Evolutionary conservation across 1,284 basidiomycete genomes (phyloP).

Genomic region (Malassezia arunalokei): DNA sequence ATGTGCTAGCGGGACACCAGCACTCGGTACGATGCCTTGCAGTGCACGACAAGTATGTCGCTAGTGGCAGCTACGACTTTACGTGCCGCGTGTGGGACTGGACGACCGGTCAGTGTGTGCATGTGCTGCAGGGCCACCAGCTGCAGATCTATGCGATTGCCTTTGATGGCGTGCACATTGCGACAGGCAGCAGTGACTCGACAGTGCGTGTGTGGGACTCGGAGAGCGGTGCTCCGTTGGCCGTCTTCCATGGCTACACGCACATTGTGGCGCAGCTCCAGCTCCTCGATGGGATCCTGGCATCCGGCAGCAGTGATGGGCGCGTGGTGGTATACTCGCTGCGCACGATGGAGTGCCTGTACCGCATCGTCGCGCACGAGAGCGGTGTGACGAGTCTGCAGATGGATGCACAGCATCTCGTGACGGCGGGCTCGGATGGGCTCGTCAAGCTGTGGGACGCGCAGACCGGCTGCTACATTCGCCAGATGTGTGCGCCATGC

Average conservation of each 20-base stretch:
- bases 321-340: slow-evolving; percentile 81
- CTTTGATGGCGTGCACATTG: slow-evolving; percentile 73
- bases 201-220: slow-evolving; percentile 43
- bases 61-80: slow-evolving; percentile 79
- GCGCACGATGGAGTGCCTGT: slow-evolving; percentile 50
- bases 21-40: slow-evolving; percentile 79
- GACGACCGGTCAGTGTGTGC: slow-evolving; percentile 56
- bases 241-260: slow-evolving; percentile 81
- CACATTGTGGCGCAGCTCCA: slow-evolving; percentile 88
- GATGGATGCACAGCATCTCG: slow-evolving; percentile 55
- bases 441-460: slow-evolving; percentile 68
- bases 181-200: slow-evolving; percentile 62
- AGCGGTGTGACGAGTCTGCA: slow-evolving; percentile 81
- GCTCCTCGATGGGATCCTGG: slow-evolving; percentile 60
- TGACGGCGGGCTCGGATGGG: slow-evolving; percentile 73
- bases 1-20: slow-evolving; percentile 65
- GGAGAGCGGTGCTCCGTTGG: slow-evolving; percentile 65
- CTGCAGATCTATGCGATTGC: slow-evolving; percentile 88
- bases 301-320: slow-evolving; percentile 85
- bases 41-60: slow-evolving; percentile 64
- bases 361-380: slow-evolving; percentile 56
- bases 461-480: slow-evolving; percentile 33
- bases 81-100: slow-evolving; percentile 50
- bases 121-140: slow-evolving; percentile 73
- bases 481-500: slow-evolving; percentile 47